Conservation (phyloP, 768 basidiomycete genomes). For the Cystofilobasidium capitatum region DNA sequence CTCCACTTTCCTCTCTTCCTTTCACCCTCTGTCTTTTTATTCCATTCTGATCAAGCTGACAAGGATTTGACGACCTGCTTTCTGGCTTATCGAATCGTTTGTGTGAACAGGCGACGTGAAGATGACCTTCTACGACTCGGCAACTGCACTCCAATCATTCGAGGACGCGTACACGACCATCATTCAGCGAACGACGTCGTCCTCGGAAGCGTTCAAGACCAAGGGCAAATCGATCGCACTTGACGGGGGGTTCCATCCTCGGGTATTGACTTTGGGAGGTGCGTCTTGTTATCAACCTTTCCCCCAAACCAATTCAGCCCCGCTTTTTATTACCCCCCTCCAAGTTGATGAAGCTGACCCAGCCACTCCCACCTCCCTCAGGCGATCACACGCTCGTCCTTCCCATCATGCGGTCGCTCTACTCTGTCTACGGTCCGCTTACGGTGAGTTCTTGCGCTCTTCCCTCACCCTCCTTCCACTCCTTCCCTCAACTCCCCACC, state of each 20-base stretch:
- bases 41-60: not conserved
- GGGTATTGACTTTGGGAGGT: conserved; percentile 38
- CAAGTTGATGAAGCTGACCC: too few relatives aligned
- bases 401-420: conserved; percentile 37
- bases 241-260: conserved; percentile 40
- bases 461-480: too few relatives aligned
- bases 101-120: not conserved
- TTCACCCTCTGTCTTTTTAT: not conserved
- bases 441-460: too few relatives aligned
- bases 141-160: conserved; percentile 38
- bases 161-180: conserved; percentile 35
- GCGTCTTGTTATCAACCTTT: not conserved
- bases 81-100: not conserved
- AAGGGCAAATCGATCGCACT: conserved; percentile 33
- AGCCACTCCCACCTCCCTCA: too few relatives aligned
- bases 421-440: conserved; percentile 37
- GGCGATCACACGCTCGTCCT: conserved; percentile 37
- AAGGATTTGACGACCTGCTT: too few relatives aligned
- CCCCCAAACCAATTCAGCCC: too few relatives aligned
- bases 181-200: conserved; percentile 5
- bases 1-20: not conserved
- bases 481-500: too few relatives aligned
- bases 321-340: too few relatives aligned
- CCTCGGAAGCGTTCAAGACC: not conserved
- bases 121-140: conserved; percentile 33